These are phyloP conservation scores for Backusella morwellensis DNA, from an alignment of 192 early-diverging fungal species.

Conservation along the genomic window DNA sequence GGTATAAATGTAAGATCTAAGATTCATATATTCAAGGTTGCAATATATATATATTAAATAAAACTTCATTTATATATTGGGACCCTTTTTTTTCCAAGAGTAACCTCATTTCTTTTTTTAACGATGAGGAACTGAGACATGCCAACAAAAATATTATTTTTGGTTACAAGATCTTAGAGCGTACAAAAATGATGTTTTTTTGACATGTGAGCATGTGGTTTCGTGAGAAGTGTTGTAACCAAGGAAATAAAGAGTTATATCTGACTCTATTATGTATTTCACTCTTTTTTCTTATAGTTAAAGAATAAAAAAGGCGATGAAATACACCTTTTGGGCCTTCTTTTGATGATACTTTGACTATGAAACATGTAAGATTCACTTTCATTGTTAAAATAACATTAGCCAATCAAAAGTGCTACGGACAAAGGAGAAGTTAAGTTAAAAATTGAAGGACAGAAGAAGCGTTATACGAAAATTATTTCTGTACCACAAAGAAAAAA, in stretches of 20 bases:
- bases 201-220: background rate
- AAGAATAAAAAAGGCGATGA: background rate
- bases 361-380: background rate
- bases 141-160: background rate
- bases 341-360: background rate
- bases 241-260: background rate
- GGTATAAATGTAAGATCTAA: background rate
- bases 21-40: background rate
- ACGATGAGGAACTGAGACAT: background rate
- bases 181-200: background rate
- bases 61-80: background rate
- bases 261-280: no score
- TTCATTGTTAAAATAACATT: background rate
- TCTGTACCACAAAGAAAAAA: background rate
- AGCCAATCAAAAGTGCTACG: background rate
- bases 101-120: background rate
- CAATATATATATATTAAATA: background rate
- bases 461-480: background rate
- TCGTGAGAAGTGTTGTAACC: background rate
- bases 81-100: background rate
- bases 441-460: background rate
- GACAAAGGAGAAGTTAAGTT: background rate
- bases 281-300: background rate
- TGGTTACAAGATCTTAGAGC: background rate
- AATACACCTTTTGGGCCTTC: no score